A percentile compares a stretch with the other conserved stretches of the same genome.
These are phyloP conservation scores for Coemansia sp. DNA, from an alignment of 192 early-diverging fungal species.

Conservation along the genomic window DNA sequence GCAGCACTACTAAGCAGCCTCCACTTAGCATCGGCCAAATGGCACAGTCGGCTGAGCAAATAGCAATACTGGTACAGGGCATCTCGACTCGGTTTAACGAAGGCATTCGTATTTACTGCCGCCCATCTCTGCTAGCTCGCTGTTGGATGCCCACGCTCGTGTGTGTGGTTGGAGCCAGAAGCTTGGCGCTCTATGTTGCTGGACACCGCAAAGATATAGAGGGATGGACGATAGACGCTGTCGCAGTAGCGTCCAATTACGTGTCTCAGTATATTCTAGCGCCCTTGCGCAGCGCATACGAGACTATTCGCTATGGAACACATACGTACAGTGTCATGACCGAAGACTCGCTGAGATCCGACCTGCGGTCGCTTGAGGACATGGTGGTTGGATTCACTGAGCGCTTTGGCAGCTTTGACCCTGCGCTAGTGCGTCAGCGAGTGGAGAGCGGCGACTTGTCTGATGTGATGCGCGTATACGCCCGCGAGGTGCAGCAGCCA, in stretches of 20 bases:
- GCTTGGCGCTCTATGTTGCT: slow-evolving; percentile 54
- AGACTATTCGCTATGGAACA: slow-evolving; percentile 82
- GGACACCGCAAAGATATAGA: slow-evolving; percentile 60
- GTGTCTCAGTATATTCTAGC: slow-evolving; percentile 77
- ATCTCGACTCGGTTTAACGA: slow-evolving; percentile 24
- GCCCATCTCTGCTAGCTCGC: slow-evolving; percentile 58
- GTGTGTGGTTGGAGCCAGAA: slow-evolving; percentile 51
- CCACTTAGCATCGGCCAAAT: neutral
- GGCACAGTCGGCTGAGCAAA: neutral
- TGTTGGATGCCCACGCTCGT: slow-evolving; percentile 71
- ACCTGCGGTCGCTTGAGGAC: slow-evolving; percentile 84
- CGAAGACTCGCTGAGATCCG: slow-evolving; percentile 74
- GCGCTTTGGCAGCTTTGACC: slow-evolving; percentile 60
- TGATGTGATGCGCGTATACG: slow-evolving; percentile 77
- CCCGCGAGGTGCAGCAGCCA: slow-evolving; percentile 68
- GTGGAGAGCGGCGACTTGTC: slow-evolving; percentile 82
- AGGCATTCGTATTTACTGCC: slow-evolving; percentile 41
- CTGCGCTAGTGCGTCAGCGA: slow-evolving; percentile 57
- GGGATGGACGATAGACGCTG: slow-evolving; percentile 55
- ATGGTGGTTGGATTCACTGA: slow-evolving; percentile 88
- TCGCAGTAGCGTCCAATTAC: slow-evolving; percentile 67
- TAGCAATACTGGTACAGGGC: slow-evolving; percentile 16
- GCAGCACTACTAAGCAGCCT: neutral
- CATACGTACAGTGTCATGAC: slow-evolving; percentile 76
- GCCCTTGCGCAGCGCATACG: slow-evolving; percentile 72